These are phyloP conservation scores for Microdochium bolleyi DNA, from an alignment of 2,329 filamentous ascomycete genomes.

Conservation along the genomic window DNA sequence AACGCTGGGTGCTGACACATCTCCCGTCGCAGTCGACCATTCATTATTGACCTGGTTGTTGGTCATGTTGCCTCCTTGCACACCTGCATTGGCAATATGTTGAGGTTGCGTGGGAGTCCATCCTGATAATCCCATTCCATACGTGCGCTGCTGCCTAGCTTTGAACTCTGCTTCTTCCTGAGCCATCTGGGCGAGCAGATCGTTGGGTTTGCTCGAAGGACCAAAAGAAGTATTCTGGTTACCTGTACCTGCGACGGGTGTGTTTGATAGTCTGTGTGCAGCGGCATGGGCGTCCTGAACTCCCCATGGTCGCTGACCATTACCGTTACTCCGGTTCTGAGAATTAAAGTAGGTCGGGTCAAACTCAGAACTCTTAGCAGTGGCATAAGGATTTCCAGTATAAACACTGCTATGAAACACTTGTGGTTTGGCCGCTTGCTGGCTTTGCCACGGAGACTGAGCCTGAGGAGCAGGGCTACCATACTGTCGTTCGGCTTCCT, in stretches of 20 bases:
- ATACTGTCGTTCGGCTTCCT: background rate
- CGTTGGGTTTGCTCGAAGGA: too few species aligned
- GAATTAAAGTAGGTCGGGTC: background rate
- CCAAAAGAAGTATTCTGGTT: background rate
- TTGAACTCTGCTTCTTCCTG: too few species aligned
- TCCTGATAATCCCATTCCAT: too few species aligned
- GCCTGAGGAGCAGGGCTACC: background rate
- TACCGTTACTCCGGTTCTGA: background rate
- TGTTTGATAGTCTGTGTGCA: background rate
- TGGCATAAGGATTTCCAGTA: too few species aligned
- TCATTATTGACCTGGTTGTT: too few species aligned
- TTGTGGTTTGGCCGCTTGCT: background rate
- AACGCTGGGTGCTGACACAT: background rate
- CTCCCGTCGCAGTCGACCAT: too few species aligned
- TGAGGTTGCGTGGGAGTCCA: too few species aligned
- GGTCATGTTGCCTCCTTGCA: too few species aligned
- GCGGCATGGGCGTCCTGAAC: background rate
- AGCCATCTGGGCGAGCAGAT: too few species aligned
- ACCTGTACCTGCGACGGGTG: background rate
- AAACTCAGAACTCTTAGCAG: background rate
- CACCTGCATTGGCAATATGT: too few species aligned
- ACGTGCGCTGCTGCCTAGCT: too few species aligned
- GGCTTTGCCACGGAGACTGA: background rate
- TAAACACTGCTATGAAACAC: background rate
- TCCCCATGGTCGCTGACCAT: background rate